Evolutionary conservation across 2,329 filamentous ascomycete genomes (phyloP), one percentile per base, ranked within the genome.

Genomic region (Neofusicoccum umdonicola): DNA sequence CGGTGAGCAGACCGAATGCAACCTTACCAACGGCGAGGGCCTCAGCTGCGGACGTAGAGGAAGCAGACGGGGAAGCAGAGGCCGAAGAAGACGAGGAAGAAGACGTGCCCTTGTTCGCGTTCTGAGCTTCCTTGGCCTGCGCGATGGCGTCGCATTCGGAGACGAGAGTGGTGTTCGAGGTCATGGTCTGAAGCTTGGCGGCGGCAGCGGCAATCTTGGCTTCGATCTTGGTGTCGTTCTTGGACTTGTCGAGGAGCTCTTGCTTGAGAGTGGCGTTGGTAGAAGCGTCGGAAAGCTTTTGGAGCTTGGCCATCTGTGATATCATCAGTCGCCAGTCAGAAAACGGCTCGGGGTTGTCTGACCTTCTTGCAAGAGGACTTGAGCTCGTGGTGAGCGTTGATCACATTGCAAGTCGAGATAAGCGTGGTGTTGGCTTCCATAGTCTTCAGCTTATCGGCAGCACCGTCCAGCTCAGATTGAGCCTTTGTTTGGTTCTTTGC

Each of bases 311-410:
- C 51, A 56, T 56, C 51, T 56, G n/a, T 15, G 5, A 11, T 4
- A 9, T 35, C 27, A 11, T 51, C 31, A 51, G 47, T 4, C 12
- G 2, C 7, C 6, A 2, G 2, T 15, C 17, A 5, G 8, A 4
- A 13, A 7, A 6, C 31, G 4, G 17, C 1, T n/a, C 8, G 4
- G 6, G 3, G 1, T 19, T 3, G 27, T 56, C 51, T 41, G 1
- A 41, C 51, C 35, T 56, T 12, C 17, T 56, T 56, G 51, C 51
- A 56, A n/a, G 51, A 56, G 12, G 17, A 6, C 35, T 56, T 56
- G n/a, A 56, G 51, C 35, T 56, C 51, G n/a, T 56, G n/a, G 34
- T 56, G 51, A 31, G 51, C 51, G 17, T 56, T 41, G 51, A 56
- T 27, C 35, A 56, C 19, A 12, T 41, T 9, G 7, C 51, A 56